Percentiles rank a stretch among this genome's conserved stretches.
Evolutionary conservation across 257 asterid genomes (phyloP).

Genomic region (Solanum paucissectum): DNA sequence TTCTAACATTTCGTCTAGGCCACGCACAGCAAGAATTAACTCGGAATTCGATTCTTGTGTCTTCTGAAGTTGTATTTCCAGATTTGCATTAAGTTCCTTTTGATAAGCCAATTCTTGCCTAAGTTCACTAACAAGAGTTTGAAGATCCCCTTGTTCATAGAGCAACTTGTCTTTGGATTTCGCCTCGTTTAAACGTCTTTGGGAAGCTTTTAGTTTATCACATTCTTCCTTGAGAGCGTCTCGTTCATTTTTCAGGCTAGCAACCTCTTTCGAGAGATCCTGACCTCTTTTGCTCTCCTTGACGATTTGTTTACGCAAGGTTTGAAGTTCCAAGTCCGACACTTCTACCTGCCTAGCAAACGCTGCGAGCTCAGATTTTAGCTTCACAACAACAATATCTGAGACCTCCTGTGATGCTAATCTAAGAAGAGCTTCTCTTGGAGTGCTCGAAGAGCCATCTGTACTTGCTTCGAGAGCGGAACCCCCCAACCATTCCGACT

Average conservation of each 20-base stretch:
- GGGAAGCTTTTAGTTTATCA: slow-evolving; percentile 35
- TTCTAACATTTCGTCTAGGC: slow-evolving; percentile 83
- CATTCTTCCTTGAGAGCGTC: slow-evolving; percentile 55
- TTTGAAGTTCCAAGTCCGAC: slow-evolving; percentile 86
- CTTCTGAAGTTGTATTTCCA: slow-evolving; percentile 70
- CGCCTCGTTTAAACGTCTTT: slow-evolving; percentile 19
- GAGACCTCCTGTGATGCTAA: slow-evolving; percentile 30
- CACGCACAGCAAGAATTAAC: slow-evolving; percentile 80
- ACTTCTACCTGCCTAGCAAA: slow-evolving; percentile 73
- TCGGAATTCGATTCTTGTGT: slow-evolving; percentile 87
- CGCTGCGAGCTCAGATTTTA: slow-evolving; percentile 51
- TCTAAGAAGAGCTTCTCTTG: slow-evolving; percentile 36
- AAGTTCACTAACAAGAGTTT: slow-evolving; percentile 55
- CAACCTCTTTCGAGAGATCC: slow-evolving; percentile 63
- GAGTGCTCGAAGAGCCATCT: slow-evolving; percentile 66
- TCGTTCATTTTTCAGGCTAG: slow-evolving; percentile 65
- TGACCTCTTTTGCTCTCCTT: slow-evolving; percentile 80
- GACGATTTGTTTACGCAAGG: slow-evolving; percentile 90
- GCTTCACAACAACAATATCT: slow-evolving; percentile 43
- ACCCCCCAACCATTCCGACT: slow-evolving; percentile 56
- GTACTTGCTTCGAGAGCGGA: slow-evolving; percentile 51
- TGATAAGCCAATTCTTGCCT: slow-evolving; percentile 72
- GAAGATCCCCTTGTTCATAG: slow-evolving; percentile 40
- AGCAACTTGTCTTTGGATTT: slow-evolving; percentile 27
- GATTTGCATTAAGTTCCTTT: slow-evolving; percentile 63